Evolutionary conservation across 495 filamentous ascomycete genomes (phyloP), one percentile per base, ranked within the genome.

Genomic region (Talaromyces adpressus): DNA sequence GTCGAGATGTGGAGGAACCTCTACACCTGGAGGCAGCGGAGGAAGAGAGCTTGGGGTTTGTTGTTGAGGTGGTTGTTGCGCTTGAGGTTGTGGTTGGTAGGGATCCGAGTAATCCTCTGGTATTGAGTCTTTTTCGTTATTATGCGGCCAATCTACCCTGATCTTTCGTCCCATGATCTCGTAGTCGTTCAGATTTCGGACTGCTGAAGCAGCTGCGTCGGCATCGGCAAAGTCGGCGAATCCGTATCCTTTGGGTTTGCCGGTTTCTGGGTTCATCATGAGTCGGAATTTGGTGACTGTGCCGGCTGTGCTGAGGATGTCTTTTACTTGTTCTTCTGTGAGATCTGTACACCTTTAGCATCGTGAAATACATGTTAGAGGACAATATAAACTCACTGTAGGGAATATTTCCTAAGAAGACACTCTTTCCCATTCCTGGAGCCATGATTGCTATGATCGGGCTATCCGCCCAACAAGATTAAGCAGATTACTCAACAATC

Each of bases 161-260:
- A 98, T 82, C 70, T 95, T 96, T 61, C 94, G 87, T 22, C 91
- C 91, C 91, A 96, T 96, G 64, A 97, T 87, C 72, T 98, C 93
- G 80, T 93, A 86, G 72, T 96, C 91, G 78, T 98, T 96, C 34
- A 98, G 81, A 71, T 98, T 98, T 63, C 94, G 89, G 20, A 98
- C 93, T 6, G 94, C 94, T 1, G 92, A 96, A 47, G 93, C 91
- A 20, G 94, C 94, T 6, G 91, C 90, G 69, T 98, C 94, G 75
- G 79, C 81, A 67, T 98, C 94, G 27, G 88, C 85, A 69, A 92
- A 98, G 68, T 98, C 93, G 47, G 91, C 91, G 69, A 98, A 98
- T 23, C 94, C 94, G 70, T 96, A 98, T 12, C 94, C 94, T 73
- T 97, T 98, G 0, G 94, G 94, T 51, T 90, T 86, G 3, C 95